These are phyloP conservation scores for Syncephalastrum contaminatum DNA, from an alignment of 371 early-diverging fungal species.

Conservation along the genomic window DNA sequence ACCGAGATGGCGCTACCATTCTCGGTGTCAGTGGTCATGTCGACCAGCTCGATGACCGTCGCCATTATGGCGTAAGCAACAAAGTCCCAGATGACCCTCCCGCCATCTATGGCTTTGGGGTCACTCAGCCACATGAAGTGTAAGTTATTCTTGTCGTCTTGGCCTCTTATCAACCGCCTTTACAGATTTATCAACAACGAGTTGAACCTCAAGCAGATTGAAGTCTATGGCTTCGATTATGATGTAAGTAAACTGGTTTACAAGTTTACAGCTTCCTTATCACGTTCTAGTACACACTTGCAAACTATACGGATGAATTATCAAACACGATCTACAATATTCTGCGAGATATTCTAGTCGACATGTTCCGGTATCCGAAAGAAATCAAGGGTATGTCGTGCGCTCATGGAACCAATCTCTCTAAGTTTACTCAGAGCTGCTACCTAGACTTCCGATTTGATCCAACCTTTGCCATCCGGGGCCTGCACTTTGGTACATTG, in stretches of 20 bases:
- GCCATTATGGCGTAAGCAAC: constrained; percentile 1
- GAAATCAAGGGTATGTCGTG: constrained; percentile 31
- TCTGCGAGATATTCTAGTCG: constrained; percentile 54
- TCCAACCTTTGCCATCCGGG: constrained; percentile 62
- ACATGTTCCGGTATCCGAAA: constrained; percentile 55
- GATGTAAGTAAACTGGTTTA: constrained; percentile 28
- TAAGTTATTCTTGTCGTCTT: constrained; percentile 5
- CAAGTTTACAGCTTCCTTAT: not conserved
- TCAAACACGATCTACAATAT: constrained; percentile 59
- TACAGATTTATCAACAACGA: constrained; percentile 51
- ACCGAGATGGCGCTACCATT: constrained; percentile 26
- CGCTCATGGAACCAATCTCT: not conserved
- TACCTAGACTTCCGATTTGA: constrained; percentile 51
- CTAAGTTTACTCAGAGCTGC: not conserved
- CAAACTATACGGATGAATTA: constrained; percentile 57
- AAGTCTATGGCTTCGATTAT: constrained; percentile 54
- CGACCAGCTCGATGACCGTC: constrained; percentile 1
- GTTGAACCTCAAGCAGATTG: constrained; percentile 35
- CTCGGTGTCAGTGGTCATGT: constrained; percentile 14
- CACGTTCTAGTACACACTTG: constrained; percentile 55
- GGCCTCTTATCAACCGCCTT: not conserved
- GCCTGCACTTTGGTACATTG: constrained; percentile 55
- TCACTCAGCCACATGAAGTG: constrained; percentile 23
- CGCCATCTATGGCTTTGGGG: constrained; percentile 19
- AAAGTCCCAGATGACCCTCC: constrained; percentile 4